Conservation (phyloP, 805 yeast species). For the Cyberlindnera nakhonratchasimensis region DNA sequence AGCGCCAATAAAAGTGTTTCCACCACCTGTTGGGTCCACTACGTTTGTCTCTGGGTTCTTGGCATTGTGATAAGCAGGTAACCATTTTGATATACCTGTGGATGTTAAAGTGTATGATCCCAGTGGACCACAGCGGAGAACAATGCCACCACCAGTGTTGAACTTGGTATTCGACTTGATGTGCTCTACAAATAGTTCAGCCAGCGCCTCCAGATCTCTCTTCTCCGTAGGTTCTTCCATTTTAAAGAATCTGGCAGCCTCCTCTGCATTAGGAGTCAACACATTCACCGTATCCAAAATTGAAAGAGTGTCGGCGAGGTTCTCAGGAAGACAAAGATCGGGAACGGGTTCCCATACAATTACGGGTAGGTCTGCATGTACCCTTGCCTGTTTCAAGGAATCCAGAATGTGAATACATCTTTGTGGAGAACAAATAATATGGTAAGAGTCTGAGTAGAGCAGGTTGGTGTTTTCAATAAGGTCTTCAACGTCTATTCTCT, state of each 20-base stretch:
- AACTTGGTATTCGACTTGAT: slow-evolving; percentile 34
- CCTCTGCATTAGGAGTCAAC: slow-evolving; percentile 82
- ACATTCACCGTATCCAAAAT: slow-evolving; percentile 49
- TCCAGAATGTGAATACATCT: slow-evolving; percentile 50
- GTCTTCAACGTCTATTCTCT: slow-evolving; percentile 55
- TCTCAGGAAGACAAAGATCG: slow-evolving; percentile 56
- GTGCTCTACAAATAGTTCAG: slow-evolving; percentile 37
- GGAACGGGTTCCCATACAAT: slow-evolving; percentile 89
- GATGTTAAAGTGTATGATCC: slow-evolving; percentile 56
- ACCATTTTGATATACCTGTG: slow-evolving; percentile 36
- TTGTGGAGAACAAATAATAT: slow-evolving; percentile 70
- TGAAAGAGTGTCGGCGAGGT: slow-evolving; percentile 35
- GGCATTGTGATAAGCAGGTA: slow-evolving; percentile 70
- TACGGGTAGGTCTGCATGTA: slow-evolving; percentile 26
- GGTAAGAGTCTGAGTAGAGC: slow-evolving; percentile 47
- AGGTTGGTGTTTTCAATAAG: slow-evolving; percentile 38
- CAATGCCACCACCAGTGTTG: slow-evolving; percentile 42
- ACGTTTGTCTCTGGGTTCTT: slow-evolving; percentile 39
- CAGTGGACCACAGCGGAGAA: slow-evolving; percentile 70
- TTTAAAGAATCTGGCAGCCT: slow-evolving; percentile 65
- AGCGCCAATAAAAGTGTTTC: slow-evolving; percentile 86
- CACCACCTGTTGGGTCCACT: slow-evolving; percentile 93
- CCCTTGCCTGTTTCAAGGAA: slow-evolving; percentile 24
- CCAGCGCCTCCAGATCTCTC: slow-evolving; percentile 41
- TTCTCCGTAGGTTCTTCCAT: slow-evolving; percentile 38